phyloP scores from a whole-genome alignment of 352 stramenopile species.

The Phytophthora citricola region DNA sequence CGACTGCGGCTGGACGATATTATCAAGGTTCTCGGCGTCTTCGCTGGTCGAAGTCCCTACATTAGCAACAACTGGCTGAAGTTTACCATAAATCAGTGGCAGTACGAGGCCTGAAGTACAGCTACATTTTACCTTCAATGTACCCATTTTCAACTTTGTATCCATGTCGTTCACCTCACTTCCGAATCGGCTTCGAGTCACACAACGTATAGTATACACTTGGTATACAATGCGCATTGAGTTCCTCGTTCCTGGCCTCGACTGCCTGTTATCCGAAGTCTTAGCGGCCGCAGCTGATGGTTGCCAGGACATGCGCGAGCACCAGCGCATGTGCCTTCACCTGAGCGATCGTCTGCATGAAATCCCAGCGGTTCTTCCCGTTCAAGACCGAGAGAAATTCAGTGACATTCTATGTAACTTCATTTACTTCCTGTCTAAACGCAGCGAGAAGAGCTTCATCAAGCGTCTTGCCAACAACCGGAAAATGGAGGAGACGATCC shows the following conservation, averaged over 20 bases:
- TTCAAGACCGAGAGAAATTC: not conserved
- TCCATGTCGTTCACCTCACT: not conserved
- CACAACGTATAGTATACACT: not conserved
- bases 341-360: conserved; percentile 1
- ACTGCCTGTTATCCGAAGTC: not conserved
- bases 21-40: not conserved
- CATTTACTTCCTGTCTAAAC: conserved; percentile 5
- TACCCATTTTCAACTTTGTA: too few species aligned
- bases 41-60: not conserved
- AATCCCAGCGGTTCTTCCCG: not conserved
- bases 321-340: conserved; percentile 3
- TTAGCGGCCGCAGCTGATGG: not conserved
- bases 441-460: conserved; percentile 5
- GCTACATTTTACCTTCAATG: too few species aligned
- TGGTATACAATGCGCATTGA: not conserved
- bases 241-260: not conserved
- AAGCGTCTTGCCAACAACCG: conserved; percentile 7
- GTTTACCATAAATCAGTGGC: too few species aligned
- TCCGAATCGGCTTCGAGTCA: not conserved
- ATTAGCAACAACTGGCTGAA: not conserved
- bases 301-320: conserved; percentile 5
- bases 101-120: too few species aligned
- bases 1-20: not conserved
- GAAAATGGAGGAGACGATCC: conserved; percentile 1
- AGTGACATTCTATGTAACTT: not conserved